These are phyloP conservation scores for Echium plantagineum DNA, from an alignment of 257 asterid species.

Conservation along the genomic window DNA sequence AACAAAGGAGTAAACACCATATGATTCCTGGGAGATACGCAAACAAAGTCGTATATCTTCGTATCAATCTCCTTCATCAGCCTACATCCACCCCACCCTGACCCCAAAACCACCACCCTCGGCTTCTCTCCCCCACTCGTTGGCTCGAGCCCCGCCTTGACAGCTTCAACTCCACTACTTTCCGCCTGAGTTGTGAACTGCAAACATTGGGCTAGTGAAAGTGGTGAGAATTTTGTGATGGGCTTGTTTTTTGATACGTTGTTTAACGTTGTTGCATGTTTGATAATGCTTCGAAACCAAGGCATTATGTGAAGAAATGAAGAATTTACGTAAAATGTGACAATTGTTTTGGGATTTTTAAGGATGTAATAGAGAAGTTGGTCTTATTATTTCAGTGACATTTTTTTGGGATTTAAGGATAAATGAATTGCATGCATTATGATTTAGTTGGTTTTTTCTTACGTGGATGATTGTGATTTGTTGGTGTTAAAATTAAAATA, in stretches of 20 bases:
- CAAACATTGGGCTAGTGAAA: conserved; percentile 32
- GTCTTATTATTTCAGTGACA: no score
- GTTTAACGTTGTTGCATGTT: conserved; percentile 26
- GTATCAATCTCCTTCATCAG: conserved; percentile 79
- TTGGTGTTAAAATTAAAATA: no score
- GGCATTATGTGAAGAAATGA: conserved; percentile 34
- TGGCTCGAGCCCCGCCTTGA: conserved; percentile 35
- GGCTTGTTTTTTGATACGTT: conserved; percentile 11
- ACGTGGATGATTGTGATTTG: no score
- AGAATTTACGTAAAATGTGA: not conserved
- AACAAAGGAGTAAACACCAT: conserved; percentile 73
- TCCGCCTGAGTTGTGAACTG: conserved; percentile 29
- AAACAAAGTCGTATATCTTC: conserved; percentile 57
- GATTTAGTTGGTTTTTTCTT: no score
- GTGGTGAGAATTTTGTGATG: conserved; percentile 17
- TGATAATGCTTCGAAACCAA: conserved; percentile 64
- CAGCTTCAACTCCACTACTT: no score
- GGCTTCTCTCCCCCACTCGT: conserved; percentile 81
- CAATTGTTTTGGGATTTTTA: not conserved
- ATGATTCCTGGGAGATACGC: conserved; percentile 92
- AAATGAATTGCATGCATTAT: no score
- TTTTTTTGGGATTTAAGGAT: no score
- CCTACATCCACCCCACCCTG: conserved; percentile 99
- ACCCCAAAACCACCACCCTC: conserved; percentile 81
- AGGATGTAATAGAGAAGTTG: no score